Evolutionary conservation across 768 basidiomycete species (phyloP).

Genomic region (Pisolithus microcarpus): DNA sequence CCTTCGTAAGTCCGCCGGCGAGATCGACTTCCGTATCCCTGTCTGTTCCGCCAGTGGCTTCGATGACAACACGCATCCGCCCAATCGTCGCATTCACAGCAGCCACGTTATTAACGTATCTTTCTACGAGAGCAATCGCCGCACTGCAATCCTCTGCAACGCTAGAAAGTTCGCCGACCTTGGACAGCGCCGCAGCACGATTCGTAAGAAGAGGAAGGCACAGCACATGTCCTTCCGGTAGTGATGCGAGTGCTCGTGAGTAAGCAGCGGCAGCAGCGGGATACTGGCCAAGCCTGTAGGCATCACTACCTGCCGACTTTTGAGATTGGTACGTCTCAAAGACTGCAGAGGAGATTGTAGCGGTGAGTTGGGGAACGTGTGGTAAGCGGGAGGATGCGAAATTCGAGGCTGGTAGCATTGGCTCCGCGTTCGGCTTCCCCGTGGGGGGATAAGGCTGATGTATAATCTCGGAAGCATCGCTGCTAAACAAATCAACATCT

Average conservation of each 20-base stretch:
- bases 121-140: slow-evolving; percentile 52
- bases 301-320: slow-evolving; percentile 64
- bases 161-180: slow-evolving; percentile 64
- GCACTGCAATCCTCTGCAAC: slow-evolving; percentile 59
- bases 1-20: slow-evolving; percentile 72
- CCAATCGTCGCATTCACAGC: slow-evolving; percentile 26
- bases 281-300: slow-evolving; percentile 89
- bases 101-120: slow-evolving; percentile 21
- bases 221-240: slow-evolving; percentile 64
- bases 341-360: slow-evolving; percentile 40
- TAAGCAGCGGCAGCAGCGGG: slow-evolving; percentile 73
- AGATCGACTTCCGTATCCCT: slow-evolving; percentile 46
- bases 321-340: slow-evolving; percentile 49
- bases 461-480: slow-evolving; percentile 17
- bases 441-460: slow-evolving; percentile 44
- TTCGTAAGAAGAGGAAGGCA: slow-evolving; percentile 78
- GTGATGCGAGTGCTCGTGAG: slow-evolving; percentile 53
- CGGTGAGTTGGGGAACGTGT: slow-evolving; percentile 25
- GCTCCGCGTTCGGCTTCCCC: slow-evolving; percentile 23
- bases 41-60: slow-evolving; percentile 35
- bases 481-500: slow-evolving; percentile 30
- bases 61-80: slow-evolving; percentile 20
- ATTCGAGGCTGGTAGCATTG: slow-evolving; percentile 5
- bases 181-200: slow-evolving; percentile 69
- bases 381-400: slow-evolving; percentile 6